Evolutionary conservation across 169 alveolate species (phyloP).

Genomic region (Plasmodium cynomolgi): DNA sequence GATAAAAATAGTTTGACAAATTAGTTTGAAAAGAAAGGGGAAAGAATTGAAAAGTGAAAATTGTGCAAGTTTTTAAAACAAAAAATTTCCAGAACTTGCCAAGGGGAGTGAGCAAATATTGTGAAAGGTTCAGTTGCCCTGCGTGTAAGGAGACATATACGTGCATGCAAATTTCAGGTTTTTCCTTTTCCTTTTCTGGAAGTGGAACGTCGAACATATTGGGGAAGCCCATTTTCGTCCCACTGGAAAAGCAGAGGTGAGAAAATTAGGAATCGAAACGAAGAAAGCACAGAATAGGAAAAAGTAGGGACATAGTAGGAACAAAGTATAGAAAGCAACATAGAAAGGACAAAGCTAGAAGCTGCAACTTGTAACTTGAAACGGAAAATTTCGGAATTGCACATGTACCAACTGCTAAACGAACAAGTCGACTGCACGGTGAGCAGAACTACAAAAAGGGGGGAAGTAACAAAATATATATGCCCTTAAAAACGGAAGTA

Average conservation of each 20-base stretch:
- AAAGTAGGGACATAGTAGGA: background rate
- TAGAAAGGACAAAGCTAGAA: background rate
- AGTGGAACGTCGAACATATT: background rate
- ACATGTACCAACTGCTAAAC: background rate
- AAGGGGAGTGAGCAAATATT: background rate
- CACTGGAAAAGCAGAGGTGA: background rate
- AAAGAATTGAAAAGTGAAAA: background rate
- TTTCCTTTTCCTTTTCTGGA: constrained; percentile 2
- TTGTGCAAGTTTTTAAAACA: background rate
- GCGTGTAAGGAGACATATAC: background rate
- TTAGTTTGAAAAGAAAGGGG: background rate
- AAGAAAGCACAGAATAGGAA: background rate
- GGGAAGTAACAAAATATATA: background rate
- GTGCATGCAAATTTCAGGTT: background rate
- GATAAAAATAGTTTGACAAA: background rate
- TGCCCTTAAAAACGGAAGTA: background rate
- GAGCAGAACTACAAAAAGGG: background rate
- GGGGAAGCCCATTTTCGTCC: background rate
- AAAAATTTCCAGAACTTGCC: background rate
- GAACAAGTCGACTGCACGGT: background rate
- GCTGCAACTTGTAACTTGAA: background rate
- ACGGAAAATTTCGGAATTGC: background rate
- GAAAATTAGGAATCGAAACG: background rate
- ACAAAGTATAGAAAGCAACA: background rate
- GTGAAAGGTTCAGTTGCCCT: background rate